Conservation (phyloP, 1,139 yeast species). For the Yamadazyma trypodendri region DNA sequence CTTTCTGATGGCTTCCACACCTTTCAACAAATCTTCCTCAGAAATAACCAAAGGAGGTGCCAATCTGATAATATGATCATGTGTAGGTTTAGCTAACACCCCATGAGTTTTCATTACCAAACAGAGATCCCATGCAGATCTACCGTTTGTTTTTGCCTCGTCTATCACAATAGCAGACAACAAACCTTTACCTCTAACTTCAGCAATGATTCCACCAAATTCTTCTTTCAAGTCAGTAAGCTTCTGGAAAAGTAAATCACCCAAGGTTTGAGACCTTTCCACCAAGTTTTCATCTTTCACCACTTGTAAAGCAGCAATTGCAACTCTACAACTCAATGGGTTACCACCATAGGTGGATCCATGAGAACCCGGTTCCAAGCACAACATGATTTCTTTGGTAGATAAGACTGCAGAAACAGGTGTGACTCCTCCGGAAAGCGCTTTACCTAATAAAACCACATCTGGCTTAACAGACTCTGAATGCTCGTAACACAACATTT, state of each 20-base stretch:
- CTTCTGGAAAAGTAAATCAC: slow-evolving; percentile 67
- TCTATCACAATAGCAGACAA: slow-evolving; percentile 91
- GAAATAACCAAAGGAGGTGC: slow-evolving; percentile 95
- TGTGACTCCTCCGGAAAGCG: slow-evolving; percentile 91
- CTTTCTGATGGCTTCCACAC: slow-evolving; percentile 68
- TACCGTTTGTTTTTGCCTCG: slow-evolving; percentile 77
- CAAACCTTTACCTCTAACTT: slow-evolving; percentile 91
- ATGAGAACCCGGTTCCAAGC: slow-evolving; percentile 93
- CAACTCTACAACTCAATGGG: slow-evolving; percentile 91
- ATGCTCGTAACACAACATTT: slow-evolving; percentile 89
- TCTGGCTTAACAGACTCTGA: slow-evolving; percentile 79
- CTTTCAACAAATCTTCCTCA: slow-evolving; percentile 80
- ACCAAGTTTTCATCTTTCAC: slow-evolving; percentile 84
- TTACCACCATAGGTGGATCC: slow-evolving; percentile 99
- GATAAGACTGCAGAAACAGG: slow-evolving; percentile 93
- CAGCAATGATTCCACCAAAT: slow-evolving; percentile 74
- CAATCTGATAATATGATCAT: slow-evolving; percentile 89
- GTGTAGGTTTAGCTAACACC: slow-evolving; percentile 94
- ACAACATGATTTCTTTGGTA: slow-evolving; percentile 83
- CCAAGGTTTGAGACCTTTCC: slow-evolving; percentile 72
- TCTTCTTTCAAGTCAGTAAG: slow-evolving; percentile 59
- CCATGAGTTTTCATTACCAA: slow-evolving; percentile 85
- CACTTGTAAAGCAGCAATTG: slow-evolving; percentile 91
- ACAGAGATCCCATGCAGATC: slow-evolving; percentile 96
- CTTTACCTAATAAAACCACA: slow-evolving; percentile 85